Base-by-base conservation (phyloP, 306 rosid genomes). In the Malus asiatica region DNA sequence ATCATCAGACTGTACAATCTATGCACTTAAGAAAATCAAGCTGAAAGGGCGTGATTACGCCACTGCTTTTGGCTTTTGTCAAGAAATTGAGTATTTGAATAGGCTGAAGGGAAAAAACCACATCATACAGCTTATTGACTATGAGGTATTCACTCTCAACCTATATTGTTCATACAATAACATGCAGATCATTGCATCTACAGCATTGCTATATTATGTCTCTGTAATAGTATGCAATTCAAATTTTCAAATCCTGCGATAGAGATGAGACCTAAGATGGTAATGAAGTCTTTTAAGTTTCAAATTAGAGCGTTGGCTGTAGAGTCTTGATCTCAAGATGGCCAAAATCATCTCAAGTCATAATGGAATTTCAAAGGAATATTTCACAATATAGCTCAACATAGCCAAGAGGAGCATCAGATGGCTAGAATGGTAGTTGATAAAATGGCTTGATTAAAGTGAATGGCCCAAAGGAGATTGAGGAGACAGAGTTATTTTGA, bases 51-150 rank as follows among this genome's bases (percentile, higher is more conserved):
- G 97, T 70, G 98, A 95, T 83, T 92, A 92, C 71, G 88, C 97
- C 71, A 95, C 98, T 62, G 98, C 98, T 61, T 92, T 62, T 81
- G 97, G 97, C n/a, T 95, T 95, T 78, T 95, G 97, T 88, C 97
- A 95, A 88, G 98, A 95, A 85, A 95, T 95, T 25, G 97, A 86
- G 85, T 95, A 95, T 87, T 84, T 95, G 82, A 86, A 90, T 79
- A 89, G 83, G 81, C 84, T 95, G 91, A 90, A 87, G 84, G 97
- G 98, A 79, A 92, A 86, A 79, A 81, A 84, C 84, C 86, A 95
- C 73, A 90, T 95, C 22, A 95, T 95, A 86, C 97, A 95, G 83
- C 96, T 92, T 74, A 79, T 95, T 71, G 98, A 95, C 81, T 89
- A 89, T 57, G 97, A 95, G 97, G 98, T 95, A 89, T 62, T 68